Conservation (phyloP, 2,329 filamentous ascomycete species). For the Sporothrix protearum region DNA sequence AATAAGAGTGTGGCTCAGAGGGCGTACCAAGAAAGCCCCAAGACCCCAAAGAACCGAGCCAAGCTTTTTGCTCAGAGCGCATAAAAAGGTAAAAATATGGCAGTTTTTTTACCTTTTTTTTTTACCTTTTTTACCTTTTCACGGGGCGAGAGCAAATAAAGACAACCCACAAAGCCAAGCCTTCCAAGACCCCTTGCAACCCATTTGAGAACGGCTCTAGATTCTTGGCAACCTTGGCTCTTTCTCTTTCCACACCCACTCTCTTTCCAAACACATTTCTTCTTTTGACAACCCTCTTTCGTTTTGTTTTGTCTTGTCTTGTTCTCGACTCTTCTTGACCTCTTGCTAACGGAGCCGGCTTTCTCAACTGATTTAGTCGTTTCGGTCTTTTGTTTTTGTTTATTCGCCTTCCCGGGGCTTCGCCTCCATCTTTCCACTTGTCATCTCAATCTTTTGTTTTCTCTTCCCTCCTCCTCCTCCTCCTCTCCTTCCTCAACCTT, state of each 20-base stretch:
- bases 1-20: slow-evolving; percentile 10
- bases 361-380: neutral
- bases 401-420: neutral
- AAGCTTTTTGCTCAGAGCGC: slow-evolving; percentile 3
- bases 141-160: slow-evolving; percentile 12
- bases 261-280: neutral
- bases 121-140: neutral
- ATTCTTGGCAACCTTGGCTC: slow-evolving; percentile 22
- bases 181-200: slow-evolving; percentile 11
- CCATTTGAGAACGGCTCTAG: slow-evolving; percentile 21
- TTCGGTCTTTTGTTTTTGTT: neutral
- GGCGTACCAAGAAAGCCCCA: slow-evolving; percentile 2
- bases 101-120: too few relatives aligned
- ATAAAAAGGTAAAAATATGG: neutral
- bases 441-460: neutral
- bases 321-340: neutral
- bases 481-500: neutral
- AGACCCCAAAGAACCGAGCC: slow-evolving; percentile 3
- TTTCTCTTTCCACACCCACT: neutral
- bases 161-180: slow-evolving; percentile 20
- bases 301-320: slow-evolving; percentile 9
- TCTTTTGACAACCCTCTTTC: neutral
- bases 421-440: neutral
- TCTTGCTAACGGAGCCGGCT: neutral
- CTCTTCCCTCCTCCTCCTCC: neutral